Percentiles rank a stretch among this genome's conserved stretches.
These are phyloP conservation scores for Melastoma malabathricum DNA, from an alignment of 345 rosid genomes.

Conservation along the genomic window DNA sequence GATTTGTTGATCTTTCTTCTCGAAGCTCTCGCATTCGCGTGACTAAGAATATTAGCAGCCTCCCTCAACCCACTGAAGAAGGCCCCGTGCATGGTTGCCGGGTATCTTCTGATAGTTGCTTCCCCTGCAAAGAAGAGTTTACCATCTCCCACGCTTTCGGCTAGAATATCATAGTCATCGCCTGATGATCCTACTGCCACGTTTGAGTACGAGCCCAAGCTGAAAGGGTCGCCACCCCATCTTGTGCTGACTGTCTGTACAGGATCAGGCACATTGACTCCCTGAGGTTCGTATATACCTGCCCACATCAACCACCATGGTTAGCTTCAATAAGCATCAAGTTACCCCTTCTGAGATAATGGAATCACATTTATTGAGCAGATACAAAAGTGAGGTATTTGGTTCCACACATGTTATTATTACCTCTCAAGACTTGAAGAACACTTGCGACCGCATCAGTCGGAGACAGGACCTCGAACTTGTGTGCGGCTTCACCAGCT, in stretches of 20 bases:
- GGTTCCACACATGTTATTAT: neutral
- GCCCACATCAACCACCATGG: constrained; percentile 8
- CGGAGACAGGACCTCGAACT: constrained; percentile 88
- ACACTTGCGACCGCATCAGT: constrained; percentile 77
- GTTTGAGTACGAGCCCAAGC: constrained; percentile 92
- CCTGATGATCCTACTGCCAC: constrained; percentile 99
- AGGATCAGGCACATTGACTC: constrained; percentile 87
- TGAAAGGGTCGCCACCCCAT: constrained; percentile 96
- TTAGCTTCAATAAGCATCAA: neutral
- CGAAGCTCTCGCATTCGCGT: constrained; percentile 41
- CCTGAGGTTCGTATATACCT: constrained; percentile 94
- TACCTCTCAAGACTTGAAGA: constrained; percentile 86
- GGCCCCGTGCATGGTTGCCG: constrained; percentile 99
- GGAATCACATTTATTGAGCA: too few relatives aligned
- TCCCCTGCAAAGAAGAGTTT: constrained; percentile 98
- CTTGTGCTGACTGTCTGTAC: constrained; percentile 97
- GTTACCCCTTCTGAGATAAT: too few relatives aligned
- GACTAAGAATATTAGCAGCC: constrained; percentile 82
- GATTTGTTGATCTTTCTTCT: constrained; percentile 42
- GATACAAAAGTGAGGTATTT: too few relatives aligned
- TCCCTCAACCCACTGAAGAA: constrained; percentile 88
- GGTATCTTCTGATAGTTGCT: constrained; percentile 89
- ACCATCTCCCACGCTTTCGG: constrained; percentile 96
- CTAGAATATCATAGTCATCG: constrained; percentile 92
- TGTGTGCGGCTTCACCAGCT: constrained; percentile 97